Evolutionary conservation across 225 moss, liverwort and hornwort genomes (phyloP), one percentile per base, ranked within the genome.

Genomic region (Polytrichum commune): DNA sequence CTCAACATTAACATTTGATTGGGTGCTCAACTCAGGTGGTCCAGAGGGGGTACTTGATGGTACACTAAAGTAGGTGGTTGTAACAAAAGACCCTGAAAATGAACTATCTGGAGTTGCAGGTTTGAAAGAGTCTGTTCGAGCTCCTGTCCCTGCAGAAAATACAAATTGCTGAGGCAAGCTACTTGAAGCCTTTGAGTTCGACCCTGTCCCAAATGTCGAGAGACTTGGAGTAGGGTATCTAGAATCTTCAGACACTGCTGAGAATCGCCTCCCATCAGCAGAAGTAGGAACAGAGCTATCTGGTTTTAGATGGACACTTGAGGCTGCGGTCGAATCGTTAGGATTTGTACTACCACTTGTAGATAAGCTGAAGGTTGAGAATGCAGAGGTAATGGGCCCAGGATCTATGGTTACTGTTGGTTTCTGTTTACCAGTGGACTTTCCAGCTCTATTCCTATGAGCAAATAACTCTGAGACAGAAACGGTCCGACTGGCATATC

Each of bases 141-240:
- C 92, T 70, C 75, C 75, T 30, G 25, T 78, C 5, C 89, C 88
- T 69, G 93, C 95, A 65, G 84, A 86, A 72, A 95, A 93, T 30
- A 95, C 76, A 27, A 95, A 93, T 65, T 83, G 89, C 7, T 70
- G 74, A 29, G 83, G 55, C 32, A 73, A 78, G 35, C 80, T 54
- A 13, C 79, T 53, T 29, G 85, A 77, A 64, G 75, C 64, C 27
- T 77, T 85, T 23, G 74, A 63, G 56, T 75, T 78, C 18, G 60
- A 71, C 30, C 83, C 80, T 55, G 80, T 60, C 13, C 68, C 64
- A 53, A 57, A 33, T 53, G 74, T 54, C 66, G 87, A 55, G 65
- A 77, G 74, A 82, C 68, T 64, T 73, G 64, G 78, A 77, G 71
- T 65, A 62, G 68, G 69, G 75, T 63, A 53, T 7, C 70, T 83